Evolutionary conservation across 140 eudicot species (phyloP).

Genomic region (Flaveria floridana): DNA sequence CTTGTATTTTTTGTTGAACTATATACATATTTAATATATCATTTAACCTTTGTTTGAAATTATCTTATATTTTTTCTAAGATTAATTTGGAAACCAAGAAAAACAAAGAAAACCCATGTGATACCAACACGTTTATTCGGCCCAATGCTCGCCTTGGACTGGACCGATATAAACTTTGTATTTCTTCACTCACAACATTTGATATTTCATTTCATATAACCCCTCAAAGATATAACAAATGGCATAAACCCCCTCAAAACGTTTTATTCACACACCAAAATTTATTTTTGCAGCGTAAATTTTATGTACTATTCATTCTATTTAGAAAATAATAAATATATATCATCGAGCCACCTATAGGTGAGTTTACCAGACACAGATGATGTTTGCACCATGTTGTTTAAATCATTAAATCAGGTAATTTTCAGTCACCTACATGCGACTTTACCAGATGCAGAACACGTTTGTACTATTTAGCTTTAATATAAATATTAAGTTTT

Average conservation of each 20-base stretch:
- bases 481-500: background rate
- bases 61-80: slow-evolving; percentile 5
- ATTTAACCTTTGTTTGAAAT: slow-evolving; percentile 6
- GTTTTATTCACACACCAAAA: background rate
- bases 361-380: no score
- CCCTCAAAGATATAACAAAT: background rate
- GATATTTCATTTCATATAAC: background rate
- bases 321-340: no score
- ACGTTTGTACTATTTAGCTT: no score
- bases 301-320: background rate
- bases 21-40: background rate
- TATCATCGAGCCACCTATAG: no score
- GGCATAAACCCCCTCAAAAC: background rate
- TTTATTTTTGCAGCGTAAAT: background rate
- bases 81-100: background rate
- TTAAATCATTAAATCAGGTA: no score
- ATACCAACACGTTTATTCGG: slow-evolving; percentile 27
- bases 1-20: background rate
- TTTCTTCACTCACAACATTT: background rate
- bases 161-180: background rate
- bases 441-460: no score
- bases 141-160: slow-evolving; percentile 1
- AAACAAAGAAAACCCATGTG: slow-evolving; percentile 19
- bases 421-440: no score
- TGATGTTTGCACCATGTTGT: no score